phyloP scores from a whole-genome alignment of 202 grass and related monocot species.

The Panicum virgatum region DNA sequence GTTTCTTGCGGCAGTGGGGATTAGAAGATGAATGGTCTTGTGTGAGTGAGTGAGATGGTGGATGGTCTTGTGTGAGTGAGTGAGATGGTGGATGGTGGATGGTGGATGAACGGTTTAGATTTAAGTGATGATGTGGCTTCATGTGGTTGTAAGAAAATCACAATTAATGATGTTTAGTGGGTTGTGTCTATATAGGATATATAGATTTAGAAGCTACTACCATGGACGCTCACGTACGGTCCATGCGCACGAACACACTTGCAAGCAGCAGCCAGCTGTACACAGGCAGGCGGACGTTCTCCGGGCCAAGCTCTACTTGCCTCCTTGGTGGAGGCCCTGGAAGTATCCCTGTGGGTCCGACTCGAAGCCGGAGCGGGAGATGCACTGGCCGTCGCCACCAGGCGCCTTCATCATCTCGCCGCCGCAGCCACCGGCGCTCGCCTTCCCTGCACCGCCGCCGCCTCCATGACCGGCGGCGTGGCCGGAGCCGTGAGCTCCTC shows the following conservation, averaged over 20 bases:
- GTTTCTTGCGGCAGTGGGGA: no score
- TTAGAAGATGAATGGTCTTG: no score
- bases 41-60: no score
- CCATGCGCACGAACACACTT: not conserved
- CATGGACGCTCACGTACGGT: not conserved
- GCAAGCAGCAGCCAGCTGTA: not conserved
- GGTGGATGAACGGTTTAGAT: no score
- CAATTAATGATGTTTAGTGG: no score
- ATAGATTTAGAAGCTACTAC: not conserved
- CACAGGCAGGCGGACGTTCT: not conserved
- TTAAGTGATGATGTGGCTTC: no score
- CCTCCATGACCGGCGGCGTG: no score
- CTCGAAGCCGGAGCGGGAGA: slow-evolving; percentile 35
- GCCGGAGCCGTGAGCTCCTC: not conserved
- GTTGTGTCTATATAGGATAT: no score
- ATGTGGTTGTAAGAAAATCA: no score
- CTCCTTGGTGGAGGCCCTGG: slow-evolving; percentile 31
- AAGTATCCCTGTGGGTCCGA: slow-evolving; percentile 38
- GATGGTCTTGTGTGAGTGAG: no score
- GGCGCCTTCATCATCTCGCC: slow-evolving; percentile 17
- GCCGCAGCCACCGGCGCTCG: not conserved
- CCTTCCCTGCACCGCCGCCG: not conserved
- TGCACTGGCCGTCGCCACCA: not conserved
- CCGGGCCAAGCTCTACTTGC: slow-evolving; percentile 21
- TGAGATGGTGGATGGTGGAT: no score